phyloP scores from a whole-genome alignment of 148 eudicot genomes.

The Rhododendron molle region DNA sequence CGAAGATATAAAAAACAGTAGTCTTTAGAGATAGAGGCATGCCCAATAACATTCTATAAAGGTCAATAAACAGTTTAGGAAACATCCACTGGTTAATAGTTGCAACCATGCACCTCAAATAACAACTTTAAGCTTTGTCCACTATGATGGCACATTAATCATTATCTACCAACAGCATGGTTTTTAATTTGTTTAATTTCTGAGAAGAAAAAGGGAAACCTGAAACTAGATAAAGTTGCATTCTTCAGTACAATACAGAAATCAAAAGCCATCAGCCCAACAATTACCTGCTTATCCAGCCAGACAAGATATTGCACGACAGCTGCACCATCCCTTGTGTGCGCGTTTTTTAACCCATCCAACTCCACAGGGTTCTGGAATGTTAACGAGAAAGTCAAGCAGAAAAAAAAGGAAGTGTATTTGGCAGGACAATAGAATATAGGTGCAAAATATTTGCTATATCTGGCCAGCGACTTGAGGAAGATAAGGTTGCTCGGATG shows the following conservation, averaged over 20 bases:
- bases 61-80: not conserved
- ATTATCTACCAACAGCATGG: not conserved
- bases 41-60: not conserved
- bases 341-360: constrained; percentile 77
- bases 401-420: not conserved
- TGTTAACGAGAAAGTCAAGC: not conserved
- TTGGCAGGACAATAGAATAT: not conserved
- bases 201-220: not conserved
- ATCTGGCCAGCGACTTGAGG: not conserved
- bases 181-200: not conserved
- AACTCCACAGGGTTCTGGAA: constrained; percentile 85
- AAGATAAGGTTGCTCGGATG: not conserved
- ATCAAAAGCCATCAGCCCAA: constrained; percentile 3
- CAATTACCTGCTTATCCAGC: constrained; percentile 91
- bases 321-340: constrained; percentile 96
- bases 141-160: not conserved
- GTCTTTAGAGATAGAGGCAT: not conserved
- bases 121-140: not conserved
- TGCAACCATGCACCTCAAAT: not conserved
- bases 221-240: not conserved
- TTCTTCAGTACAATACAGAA: not conserved
- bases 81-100: not conserved
- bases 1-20: not conserved
- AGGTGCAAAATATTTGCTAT: not conserved
- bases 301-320: constrained; percentile 93